Conservation (phyloP, 805 yeast species). For the Kazachstania bromeliacearum region DNA sequence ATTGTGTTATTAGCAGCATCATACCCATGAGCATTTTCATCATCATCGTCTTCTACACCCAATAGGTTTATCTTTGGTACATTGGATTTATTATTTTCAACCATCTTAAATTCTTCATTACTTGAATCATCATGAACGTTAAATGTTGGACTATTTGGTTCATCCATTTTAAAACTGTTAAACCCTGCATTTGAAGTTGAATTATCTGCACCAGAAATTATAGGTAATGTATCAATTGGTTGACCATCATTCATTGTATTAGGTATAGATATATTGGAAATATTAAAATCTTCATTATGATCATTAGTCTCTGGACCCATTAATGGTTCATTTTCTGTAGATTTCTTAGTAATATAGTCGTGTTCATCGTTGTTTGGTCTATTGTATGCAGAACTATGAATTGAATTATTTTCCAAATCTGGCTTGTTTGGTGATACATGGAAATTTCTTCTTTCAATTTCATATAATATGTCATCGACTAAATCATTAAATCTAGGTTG, state of each 20-base stretch:
- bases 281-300: background rate
- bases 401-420: background rate
- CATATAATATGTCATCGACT: slow-evolving; percentile 80
- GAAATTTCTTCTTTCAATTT: slow-evolving; percentile 68
- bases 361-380: too few relatives aligned
- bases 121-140: background rate
- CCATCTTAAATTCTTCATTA: background rate
- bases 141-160: too few relatives aligned
- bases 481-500: slow-evolving; percentile 77
- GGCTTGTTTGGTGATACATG: too few relatives aligned
- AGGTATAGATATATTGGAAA: background rate
- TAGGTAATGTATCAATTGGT: background rate
- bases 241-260: background rate
- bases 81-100: background rate
- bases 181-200: background rate
- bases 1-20: background rate
- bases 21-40: background rate
- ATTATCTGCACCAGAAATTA: background rate
- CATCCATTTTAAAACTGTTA: background rate
- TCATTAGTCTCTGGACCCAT: background rate
- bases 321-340: too few relatives aligned
- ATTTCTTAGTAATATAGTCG: too few relatives aligned
- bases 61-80: background rate
- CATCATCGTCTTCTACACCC: background rate
- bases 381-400: background rate